Evolutionary conservation across 169 alveolate genomes (phyloP).

Genomic region (Cryptosporidium viatorum): DNA sequence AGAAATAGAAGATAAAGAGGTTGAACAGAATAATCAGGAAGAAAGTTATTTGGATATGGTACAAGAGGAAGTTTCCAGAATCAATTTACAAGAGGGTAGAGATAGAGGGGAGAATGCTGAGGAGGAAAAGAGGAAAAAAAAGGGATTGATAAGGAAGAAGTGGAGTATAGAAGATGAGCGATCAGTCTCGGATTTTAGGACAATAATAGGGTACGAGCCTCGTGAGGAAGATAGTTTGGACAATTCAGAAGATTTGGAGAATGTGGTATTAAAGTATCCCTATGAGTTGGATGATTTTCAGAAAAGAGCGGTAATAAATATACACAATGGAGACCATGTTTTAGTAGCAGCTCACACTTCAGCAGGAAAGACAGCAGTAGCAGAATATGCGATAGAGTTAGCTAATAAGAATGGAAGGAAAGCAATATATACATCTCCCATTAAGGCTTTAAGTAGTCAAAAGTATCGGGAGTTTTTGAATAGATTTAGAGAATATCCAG

Average conservation of each 20-base stretch:
- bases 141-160: slow-evolving; percentile 16
- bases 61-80: too few species aligned
- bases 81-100: too few species aligned
- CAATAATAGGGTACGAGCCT: slow-evolving; percentile 44
- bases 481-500: slow-evolving; percentile 81
- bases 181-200: background rate
- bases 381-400: slow-evolving; percentile 97
- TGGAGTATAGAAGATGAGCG: slow-evolving; percentile 55
- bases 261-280: slow-evolving; percentile 87
- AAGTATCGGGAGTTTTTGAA: slow-evolving; percentile 93
- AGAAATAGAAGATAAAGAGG: background rate
- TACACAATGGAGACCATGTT: slow-evolving; percentile 92
- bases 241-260: background rate
- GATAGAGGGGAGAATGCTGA: background rate
- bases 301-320: slow-evolving; percentile 94
- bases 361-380: slow-evolving; percentile 99
- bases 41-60: too few species aligned
- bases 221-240: background rate
- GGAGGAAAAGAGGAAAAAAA: background rate
- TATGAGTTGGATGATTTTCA: slow-evolving; percentile 96
- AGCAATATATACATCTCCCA: slow-evolving; percentile 98
- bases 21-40: background rate
- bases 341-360: slow-evolving; percentile 99
- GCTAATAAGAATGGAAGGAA: slow-evolving; percentile 92
- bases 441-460: slow-evolving; percentile 98